Evolutionary conservation across 345 rosid genomes (phyloP).

Genomic region (Cochlearia excelsa): DNA sequence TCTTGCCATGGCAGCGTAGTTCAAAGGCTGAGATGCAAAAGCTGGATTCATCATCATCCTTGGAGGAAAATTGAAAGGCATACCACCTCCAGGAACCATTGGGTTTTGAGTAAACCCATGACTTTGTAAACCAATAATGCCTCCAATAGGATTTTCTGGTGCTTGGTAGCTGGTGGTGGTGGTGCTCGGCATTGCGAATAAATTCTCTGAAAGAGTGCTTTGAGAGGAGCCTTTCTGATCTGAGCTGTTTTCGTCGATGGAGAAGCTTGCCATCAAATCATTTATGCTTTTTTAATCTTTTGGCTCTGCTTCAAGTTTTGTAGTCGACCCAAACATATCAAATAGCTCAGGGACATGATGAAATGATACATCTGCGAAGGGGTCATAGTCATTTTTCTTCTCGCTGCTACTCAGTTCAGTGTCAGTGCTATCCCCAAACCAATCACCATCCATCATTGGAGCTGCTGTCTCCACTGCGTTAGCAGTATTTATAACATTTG

Average conservation of each 20-base stretch:
- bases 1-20: constrained; percentile 66
- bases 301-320: constrained; percentile 41
- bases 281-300: constrained; percentile 42
- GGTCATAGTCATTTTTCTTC: constrained; percentile 59
- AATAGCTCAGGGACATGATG: constrained; percentile 51
- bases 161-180: constrained; percentile 42
- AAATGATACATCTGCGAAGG: constrained; percentile 87
- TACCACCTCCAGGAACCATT: constrained; percentile 47
- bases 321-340: constrained; percentile 60
- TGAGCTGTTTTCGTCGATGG: constrained; percentile 47
- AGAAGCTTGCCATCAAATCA: constrained; percentile 72
- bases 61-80: constrained; percentile 59
- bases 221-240: constrained; percentile 45
- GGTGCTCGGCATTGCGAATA: constrained; percentile 44
- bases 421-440: constrained; percentile 62
- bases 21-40: constrained; percentile 58
- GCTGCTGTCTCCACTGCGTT: constrained; percentile 37
- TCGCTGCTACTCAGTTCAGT: constrained; percentile 37
- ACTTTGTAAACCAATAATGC: constrained; percentile 48
- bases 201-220: constrained; percentile 40
- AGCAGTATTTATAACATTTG: constrained; percentile 40
- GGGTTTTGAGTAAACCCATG: constrained; percentile 47
- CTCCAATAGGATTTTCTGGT: constrained; percentile 47
- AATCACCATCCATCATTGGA: constrained; percentile 66
- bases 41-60: constrained; percentile 66